These are phyloP conservation scores for Mortierella sp. DNA, from an alignment of 371 early-diverging fungal species.

Conservation along the genomic window DNA sequence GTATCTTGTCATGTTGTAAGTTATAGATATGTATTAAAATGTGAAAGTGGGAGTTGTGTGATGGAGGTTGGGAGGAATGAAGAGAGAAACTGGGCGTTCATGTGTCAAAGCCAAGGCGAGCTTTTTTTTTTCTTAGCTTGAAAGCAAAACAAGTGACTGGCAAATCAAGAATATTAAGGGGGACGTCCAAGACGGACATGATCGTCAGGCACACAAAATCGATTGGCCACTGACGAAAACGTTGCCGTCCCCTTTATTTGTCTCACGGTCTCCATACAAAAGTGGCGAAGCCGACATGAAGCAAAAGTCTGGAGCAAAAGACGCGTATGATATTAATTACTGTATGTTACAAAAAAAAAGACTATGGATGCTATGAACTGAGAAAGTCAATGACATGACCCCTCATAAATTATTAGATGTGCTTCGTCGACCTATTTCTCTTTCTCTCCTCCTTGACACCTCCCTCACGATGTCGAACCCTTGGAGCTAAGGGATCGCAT, in stretches of 20 bases:
- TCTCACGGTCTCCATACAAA: no score
- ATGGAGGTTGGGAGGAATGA: not conserved
- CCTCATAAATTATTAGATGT: not conserved
- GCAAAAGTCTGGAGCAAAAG: not conserved
- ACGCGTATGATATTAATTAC: not conserved
- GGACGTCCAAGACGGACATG: no score
- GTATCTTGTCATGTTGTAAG: conserved; percentile 73
- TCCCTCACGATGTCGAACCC: no score
- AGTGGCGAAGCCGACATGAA: not conserved
- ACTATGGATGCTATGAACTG: not conserved
- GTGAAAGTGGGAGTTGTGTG: no score
- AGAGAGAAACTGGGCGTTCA: not conserved
- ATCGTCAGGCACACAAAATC: not conserved
- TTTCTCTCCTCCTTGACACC: not conserved
- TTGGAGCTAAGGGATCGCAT: not conserved
- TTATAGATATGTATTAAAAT: no score
- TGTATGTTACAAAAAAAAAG: not conserved
- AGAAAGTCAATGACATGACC: not conserved
- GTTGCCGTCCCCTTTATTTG: no score
- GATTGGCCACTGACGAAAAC: not conserved
- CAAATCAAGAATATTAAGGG: not conserved
- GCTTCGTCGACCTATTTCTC: no score
- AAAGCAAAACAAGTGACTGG: conserved; percentile 10
- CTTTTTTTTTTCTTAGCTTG: not conserved
- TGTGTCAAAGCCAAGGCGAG: not conserved